A percentile compares a stretch with the other conserved stretches of the same genome.
Conservation (phyloP, 1,139 yeast species). For the Lizanozyma gosingica region DNA sequence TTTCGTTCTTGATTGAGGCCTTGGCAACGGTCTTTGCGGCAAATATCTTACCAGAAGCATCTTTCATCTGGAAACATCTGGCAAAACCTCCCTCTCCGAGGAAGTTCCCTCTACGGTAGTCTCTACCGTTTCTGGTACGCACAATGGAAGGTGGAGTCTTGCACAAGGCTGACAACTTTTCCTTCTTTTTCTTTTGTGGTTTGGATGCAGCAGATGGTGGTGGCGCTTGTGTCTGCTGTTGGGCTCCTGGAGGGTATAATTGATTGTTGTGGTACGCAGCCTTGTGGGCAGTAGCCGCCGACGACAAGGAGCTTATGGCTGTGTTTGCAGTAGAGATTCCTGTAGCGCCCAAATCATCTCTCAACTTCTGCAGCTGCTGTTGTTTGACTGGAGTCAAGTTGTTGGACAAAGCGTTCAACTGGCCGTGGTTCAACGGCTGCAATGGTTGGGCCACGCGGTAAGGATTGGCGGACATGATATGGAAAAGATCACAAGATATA, state of each 20-base stretch:
- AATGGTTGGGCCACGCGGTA: conserved; percentile 22
- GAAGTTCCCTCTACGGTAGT: conserved; percentile 83
- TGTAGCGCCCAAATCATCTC: neutral
- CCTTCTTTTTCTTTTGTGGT: conserved; percentile 57
- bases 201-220: conserved; percentile 12
- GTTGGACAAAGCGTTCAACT: conserved; percentile 28
- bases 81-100: conserved; percentile 99
- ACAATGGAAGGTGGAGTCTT: conserved; percentile 93
- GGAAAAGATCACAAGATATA: neutral
- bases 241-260: conserved; percentile 19
- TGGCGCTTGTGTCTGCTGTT: conserved; percentile 8
- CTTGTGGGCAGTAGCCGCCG: neutral
- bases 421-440: conserved; percentile 41
- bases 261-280: neutral
- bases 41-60: conserved; percentile 73
- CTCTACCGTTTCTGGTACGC: conserved; percentile 77
- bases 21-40: conserved; percentile 99
- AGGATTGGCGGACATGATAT: neutral
- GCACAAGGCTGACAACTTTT: conserved; percentile 78
- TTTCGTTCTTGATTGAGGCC: conserved; percentile 83
- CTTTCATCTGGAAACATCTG: conserved; percentile 94
- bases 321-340: neutral
- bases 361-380: neutral
- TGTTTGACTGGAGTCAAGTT: conserved; percentile 35
- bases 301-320: neutral